Evolutionary conservation across 1,139 yeast genomes (phyloP).

Genomic region (Geotrichum bryndzae): DNA sequence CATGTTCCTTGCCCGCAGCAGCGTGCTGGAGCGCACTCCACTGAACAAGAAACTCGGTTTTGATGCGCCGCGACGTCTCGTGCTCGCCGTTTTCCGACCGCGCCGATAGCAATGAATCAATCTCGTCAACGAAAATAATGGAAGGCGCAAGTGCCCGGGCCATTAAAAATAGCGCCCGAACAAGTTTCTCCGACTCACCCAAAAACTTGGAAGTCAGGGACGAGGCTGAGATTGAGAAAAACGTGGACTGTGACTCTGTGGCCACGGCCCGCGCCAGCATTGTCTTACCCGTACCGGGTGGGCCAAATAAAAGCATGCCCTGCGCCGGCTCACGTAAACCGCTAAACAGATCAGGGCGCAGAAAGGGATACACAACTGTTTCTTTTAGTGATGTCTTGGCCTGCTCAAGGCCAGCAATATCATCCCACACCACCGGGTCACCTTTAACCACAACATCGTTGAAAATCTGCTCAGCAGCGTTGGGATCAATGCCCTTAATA

Average conservation of each 20-base stretch:
- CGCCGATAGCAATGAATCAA: conserved; percentile 81
- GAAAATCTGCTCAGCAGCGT: conserved; percentile 77
- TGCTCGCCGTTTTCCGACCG: conserved; percentile 81
- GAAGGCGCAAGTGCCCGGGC: conserved; percentile 89
- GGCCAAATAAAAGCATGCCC: conserved; percentile 94
- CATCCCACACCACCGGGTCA: conserved; percentile 95
- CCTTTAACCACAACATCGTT: conserved; percentile 91
- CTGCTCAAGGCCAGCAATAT: conserved; percentile 85
- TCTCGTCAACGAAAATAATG: conserved; percentile 93
- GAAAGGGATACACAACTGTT: conserved; percentile 92
- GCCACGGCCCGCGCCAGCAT: conserved; percentile 98
- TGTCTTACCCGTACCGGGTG: conserved; percentile 98
- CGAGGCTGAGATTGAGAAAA: conserved; percentile 87
- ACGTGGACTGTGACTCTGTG: conserved; percentile 90
- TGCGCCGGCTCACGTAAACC: conserved; percentile 94
- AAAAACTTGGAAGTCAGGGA: conserved; percentile 79
- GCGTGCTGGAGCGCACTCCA: conserved; percentile 95
- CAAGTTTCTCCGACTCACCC: conserved; percentile 93
- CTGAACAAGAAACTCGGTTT: conserved; percentile 89
- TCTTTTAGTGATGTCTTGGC: conserved; percentile 90
- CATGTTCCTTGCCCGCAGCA: conserved; percentile 64
- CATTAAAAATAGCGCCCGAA: conserved; percentile 76
- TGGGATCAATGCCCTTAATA: conserved; percentile 21
- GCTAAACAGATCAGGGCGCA: conserved; percentile 85
- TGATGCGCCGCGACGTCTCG: conserved; percentile 85